phyloP scores from a whole-genome alignment of 768 basidiomycete genomes.

The Lactarius psammicola region DNA sequence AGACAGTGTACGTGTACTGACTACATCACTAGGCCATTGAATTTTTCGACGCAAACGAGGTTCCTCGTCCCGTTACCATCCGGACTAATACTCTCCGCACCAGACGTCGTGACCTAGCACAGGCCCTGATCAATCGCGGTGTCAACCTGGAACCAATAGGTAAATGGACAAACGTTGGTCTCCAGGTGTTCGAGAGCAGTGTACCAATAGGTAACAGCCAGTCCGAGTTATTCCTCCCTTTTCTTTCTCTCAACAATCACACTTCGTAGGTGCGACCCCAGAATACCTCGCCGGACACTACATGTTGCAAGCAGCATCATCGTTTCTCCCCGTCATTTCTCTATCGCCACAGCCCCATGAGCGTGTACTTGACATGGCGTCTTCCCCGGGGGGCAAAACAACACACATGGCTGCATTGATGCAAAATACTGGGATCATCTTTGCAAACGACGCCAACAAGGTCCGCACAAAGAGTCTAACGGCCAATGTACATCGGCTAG shows the following conservation, averaged over 20 bases:
- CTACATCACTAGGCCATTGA: conserved; percentile 74
- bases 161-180: conserved; percentile 98
- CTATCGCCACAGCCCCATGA: conserved; percentile 90
- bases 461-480: conserved; percentile 92
- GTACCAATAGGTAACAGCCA: conserved; percentile 77
- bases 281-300: conserved; percentile 99
- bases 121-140: conserved; percentile 90
- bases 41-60: conserved; percentile 97
- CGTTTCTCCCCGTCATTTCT: conserved; percentile 98
- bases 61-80: conserved; percentile 94
- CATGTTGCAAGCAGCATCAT: conserved; percentile 98
- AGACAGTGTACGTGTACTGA: conserved; percentile 4
- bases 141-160: conserved; percentile 98
- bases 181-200: conserved; percentile 96
- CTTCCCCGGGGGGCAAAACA: conserved; percentile 96
- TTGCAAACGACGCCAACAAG: conserved; percentile 97
- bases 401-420: conserved; percentile 96
- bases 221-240: neutral
- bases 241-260: conserved; percentile 11
- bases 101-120: conserved; percentile 89
- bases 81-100: conserved; percentile 96
- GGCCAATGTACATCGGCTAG: conserved; percentile 94
- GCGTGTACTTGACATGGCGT: conserved; percentile 96
- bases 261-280: conserved; percentile 76
- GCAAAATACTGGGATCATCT: conserved; percentile 96